Base-by-base conservation (phyloP, 2,329 filamentous ascomycete species). In the Phialophora chinensis region DNA sequence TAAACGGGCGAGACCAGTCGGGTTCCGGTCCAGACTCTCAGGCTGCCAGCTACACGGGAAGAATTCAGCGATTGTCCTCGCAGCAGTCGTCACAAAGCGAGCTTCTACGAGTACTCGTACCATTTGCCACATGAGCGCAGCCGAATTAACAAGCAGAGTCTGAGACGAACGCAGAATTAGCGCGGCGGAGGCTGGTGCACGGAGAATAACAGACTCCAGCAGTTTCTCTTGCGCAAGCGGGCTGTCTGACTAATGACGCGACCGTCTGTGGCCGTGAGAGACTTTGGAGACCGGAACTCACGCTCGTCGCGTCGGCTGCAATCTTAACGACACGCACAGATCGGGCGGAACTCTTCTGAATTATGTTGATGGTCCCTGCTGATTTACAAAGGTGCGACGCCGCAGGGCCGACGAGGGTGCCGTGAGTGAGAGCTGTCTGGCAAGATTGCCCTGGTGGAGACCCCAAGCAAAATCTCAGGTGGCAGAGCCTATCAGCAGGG, bases 371-470 rank as follows among this genome's bases (percentile, higher is more conserved):
- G 57, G 47, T 33, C 57, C 57, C 42, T 60, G 57, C 42, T 33
- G 42, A 14, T 17, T 50, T 27, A 29, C 47, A 20, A 60, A 60
- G 56, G 57, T 27, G 57, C 42, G 42, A 27, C 57, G 27, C 57
- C 57, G 31, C 42, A 50, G 42, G 27, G 25, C 29, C 38, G 38
- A 42, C 4, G 38, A 42, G 38, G 38, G 38, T 20, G 38, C 38
- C 2, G 38, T n/a, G 17, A 8, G 38, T 7, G 5, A 35, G 42
- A 25, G 42, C 31, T 60, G 42, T 29, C 57, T 47, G 17, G 31
- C 57, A 50, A 60, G 29, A 60, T 60, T 60, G 44, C 57, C 14
- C 57, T 10, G 11, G 57, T 60, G 57, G 57, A 50, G 57, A 60
- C 42, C 33, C 33, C 20, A 44, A 31, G 27, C 38, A 35, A 50